These are phyloP conservation scores for Sarocladiaceae sp. DNA, from an alignment of 2,329 filamentous ascomycete genomes.

Conservation along the genomic window DNA sequence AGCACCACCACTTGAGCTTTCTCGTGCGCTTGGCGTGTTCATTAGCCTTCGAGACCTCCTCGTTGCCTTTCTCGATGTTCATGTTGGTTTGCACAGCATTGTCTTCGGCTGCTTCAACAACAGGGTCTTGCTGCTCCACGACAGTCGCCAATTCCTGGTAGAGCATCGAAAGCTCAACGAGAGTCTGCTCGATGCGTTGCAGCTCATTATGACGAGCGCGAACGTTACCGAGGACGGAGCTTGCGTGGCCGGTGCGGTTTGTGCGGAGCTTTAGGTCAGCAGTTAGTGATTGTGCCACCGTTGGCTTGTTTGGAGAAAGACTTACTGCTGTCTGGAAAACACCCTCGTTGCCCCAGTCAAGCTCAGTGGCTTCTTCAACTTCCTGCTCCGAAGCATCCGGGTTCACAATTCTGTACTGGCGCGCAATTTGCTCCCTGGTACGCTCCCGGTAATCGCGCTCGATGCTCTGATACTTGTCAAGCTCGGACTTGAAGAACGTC, in stretches of 20 bases:
- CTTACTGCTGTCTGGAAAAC: constrained; percentile 79
- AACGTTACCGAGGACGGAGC: constrained; percentile 70
- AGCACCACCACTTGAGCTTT: constrained; percentile 80
- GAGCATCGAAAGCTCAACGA: constrained; percentile 64
- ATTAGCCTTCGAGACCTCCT: constrained; percentile 65
- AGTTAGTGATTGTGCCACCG: too few relatives aligned
- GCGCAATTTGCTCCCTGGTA: constrained; percentile 73
- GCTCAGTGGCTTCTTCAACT: constrained; percentile 62
- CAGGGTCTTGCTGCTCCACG: constrained; percentile 66
- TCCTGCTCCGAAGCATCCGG: constrained; percentile 73
- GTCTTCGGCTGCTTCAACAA: constrained; percentile 57
- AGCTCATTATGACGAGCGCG: constrained; percentile 81
- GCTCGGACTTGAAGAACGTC: constrained; percentile 66
- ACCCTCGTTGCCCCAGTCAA: constrained; percentile 73
- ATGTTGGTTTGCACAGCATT: constrained; percentile 62
- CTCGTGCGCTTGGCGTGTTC: constrained; percentile 61
- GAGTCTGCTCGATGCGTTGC: constrained; percentile 72
- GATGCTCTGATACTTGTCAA: constrained; percentile 66
- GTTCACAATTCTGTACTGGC: constrained; percentile 79
- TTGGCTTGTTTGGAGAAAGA: constrained; percentile 23
- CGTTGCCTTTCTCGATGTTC: constrained; percentile 66
- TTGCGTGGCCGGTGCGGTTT: constrained; percentile 71
- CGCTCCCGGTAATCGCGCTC: constrained; percentile 67
- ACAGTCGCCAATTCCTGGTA: constrained; percentile 73
- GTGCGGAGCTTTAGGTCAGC: constrained; percentile 56